Conservation (phyloP, 371 early-diverging fungal genomes). For the Mucor mucedo region DNA sequence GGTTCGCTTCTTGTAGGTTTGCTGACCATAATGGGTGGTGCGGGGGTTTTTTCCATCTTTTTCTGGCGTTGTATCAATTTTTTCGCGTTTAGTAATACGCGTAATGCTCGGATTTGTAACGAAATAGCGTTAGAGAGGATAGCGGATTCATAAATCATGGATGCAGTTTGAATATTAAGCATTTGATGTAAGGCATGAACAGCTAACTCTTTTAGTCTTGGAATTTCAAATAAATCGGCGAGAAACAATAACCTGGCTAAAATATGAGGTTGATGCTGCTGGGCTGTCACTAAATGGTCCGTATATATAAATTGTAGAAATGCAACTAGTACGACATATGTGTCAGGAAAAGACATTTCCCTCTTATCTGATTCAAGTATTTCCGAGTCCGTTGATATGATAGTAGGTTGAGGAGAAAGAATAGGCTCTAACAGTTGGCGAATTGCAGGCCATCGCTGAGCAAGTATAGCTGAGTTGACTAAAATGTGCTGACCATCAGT, state of each 20-base stretch:
- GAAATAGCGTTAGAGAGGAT: slow-evolving; percentile 53
- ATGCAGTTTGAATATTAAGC: slow-evolving; percentile 63
- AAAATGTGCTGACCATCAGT: slow-evolving; percentile 57
- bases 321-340: slow-evolving; percentile 59
- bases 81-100: slow-evolving; percentile 52
- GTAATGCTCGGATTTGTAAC: slow-evolving; percentile 58
- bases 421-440: slow-evolving; percentile 27
- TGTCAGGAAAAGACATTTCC: slow-evolving; percentile 52
- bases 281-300: slow-evolving; percentile 62
- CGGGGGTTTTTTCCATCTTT: slow-evolving; percentile 22
- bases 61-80: slow-evolving; percentile 44
- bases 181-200: slow-evolving; percentile 61
- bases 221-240: slow-evolving; percentile 58
- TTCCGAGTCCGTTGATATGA: not conserved
- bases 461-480: slow-evolving; percentile 67
- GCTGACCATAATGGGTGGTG: not conserved
- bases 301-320: slow-evolving; percentile 74
- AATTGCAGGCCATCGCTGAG: slow-evolving; percentile 70
- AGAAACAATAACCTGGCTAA: slow-evolving; percentile 62
- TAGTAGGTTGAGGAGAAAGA: slow-evolving; percentile 15
- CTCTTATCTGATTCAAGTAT: slow-evolving; percentile 19
- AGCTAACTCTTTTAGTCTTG: slow-evolving; percentile 58
- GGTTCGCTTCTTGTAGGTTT: slow-evolving; percentile 6
- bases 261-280: slow-evolving; percentile 57
- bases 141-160: slow-evolving; percentile 62